Conservation (phyloP, 805 yeast species). For the Candida mattraensis region DNA sequence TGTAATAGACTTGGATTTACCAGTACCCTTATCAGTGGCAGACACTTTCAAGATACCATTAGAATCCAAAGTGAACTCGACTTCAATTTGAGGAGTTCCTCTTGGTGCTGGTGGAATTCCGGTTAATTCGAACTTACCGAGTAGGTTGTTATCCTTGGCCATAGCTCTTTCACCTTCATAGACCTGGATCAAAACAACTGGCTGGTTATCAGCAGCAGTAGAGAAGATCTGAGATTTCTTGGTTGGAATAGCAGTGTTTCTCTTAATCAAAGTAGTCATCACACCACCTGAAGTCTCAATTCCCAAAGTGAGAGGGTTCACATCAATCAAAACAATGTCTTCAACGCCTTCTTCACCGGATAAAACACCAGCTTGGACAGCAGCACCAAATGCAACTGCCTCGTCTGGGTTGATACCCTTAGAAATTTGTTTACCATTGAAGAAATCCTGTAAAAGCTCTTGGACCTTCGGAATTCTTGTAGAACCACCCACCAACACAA, state of each 20-base stretch:
- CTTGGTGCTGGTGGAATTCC: slow-evolving; percentile 91
- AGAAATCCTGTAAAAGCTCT: slow-evolving; percentile 84
- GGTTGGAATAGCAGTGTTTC: slow-evolving; percentile 95
- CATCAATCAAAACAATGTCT: slow-evolving; percentile 87
- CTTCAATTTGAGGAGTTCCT: slow-evolving; percentile 90
- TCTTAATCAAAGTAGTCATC: slow-evolving; percentile 91
- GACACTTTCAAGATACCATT: slow-evolving; percentile 84
- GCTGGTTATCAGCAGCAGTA: slow-evolving; percentile 95
- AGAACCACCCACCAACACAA: slow-evolving; percentile 98
- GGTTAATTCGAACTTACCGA: slow-evolving; percentile 83
- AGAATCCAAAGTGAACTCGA: slow-evolving; percentile 84
- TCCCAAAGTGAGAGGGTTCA: slow-evolving; percentile 91
- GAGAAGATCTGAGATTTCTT: slow-evolving; percentile 94
- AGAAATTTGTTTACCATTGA: slow-evolving; percentile 93
- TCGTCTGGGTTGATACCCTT: slow-evolving; percentile 99
- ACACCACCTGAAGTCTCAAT: slow-evolving; percentile 98
- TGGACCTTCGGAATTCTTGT: slow-evolving; percentile 99
- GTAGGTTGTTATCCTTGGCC: slow-evolving; percentile 88
- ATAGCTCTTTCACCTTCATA: slow-evolving; percentile 95
- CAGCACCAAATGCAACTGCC: slow-evolving; percentile 99
- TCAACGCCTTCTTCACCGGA: slow-evolving; percentile 95
- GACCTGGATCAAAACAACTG: slow-evolving; percentile 90
- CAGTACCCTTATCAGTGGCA: slow-evolving; percentile 93
- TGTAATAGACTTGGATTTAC: slow-evolving; percentile 86
- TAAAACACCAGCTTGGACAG: slow-evolving; percentile 97